These are phyloP conservation scores for Citrus sp. DNA, from an alignment of 345 rosid genomes.

Conservation along the genomic window DNA sequence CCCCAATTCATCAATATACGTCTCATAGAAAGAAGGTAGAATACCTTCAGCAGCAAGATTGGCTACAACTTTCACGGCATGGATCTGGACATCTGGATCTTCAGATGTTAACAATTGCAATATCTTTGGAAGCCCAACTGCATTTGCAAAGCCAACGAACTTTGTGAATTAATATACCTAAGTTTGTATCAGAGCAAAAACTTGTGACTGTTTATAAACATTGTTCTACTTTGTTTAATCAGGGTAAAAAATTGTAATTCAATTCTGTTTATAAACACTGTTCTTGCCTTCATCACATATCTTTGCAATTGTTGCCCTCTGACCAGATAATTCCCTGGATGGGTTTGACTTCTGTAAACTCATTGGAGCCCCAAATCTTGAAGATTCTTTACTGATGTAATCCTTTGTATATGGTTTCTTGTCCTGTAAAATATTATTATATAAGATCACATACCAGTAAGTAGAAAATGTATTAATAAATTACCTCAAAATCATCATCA, in stretches of 20 bases:
- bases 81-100: slow-evolving; percentile 82
- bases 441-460: slow-evolving; percentile 9
- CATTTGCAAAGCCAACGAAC: slow-evolving; percentile 20
- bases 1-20: no score
- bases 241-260: no score
- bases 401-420: slow-evolving; percentile 49
- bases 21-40: slow-evolving; percentile 7
- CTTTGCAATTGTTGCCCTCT: slow-evolving; percentile 85
- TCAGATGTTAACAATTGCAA: slow-evolving; percentile 70
- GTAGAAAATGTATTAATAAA: slow-evolving; percentile 1
- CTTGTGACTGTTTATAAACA: no score
- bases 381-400: slow-evolving; percentile 41
- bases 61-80: slow-evolving; percentile 91
- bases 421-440: slow-evolving; percentile 35
- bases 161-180: slow-evolving; percentile 2
- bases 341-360: slow-evolving; percentile 52
- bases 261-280: not conserved
- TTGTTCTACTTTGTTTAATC: no score
- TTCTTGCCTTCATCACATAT: slow-evolving; percentile 88
- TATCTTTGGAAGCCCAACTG: slow-evolving; percentile 91
- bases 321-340: slow-evolving; percentile 59
- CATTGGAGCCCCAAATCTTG: slow-evolving; percentile 33
- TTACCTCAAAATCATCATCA: slow-evolving; percentile 54
- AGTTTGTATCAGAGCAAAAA: not conserved
- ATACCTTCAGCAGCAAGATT: slow-evolving; percentile 98